A percentile compares a stretch with the other conserved stretches of the same genome.
These are phyloP conservation scores for Ulmus americana DNA, from an alignment of 331 rosid genomes.

Conservation along the genomic window DNA sequence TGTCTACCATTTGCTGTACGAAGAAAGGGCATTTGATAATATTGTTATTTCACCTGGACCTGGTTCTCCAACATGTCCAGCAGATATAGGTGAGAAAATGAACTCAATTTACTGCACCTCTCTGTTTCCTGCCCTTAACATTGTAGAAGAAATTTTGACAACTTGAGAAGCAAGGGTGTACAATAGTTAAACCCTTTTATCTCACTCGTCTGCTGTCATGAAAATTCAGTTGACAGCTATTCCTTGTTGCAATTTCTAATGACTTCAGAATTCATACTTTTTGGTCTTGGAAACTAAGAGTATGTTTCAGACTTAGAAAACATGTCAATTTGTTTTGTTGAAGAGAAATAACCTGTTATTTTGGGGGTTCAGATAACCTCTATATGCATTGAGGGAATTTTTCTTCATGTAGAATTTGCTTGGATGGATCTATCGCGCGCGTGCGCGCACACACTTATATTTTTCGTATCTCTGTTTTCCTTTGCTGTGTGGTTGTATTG, in stretches of 20 bases:
- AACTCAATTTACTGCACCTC: not conserved
- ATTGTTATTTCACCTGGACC: conserved; percentile 99
- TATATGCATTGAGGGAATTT: not conserved
- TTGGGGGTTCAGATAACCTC: too few relatives aligned
- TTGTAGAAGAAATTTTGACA: not conserved
- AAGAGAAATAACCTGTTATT: not conserved
- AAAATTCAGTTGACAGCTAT: too few relatives aligned
- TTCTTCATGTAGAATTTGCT: not conserved
- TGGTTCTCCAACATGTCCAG: conserved; percentile 78
- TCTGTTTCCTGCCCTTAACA: not conserved
- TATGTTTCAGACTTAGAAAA: not conserved
- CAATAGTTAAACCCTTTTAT: too few relatives aligned
- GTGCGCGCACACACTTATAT: not conserved
- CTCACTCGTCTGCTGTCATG: too few relatives aligned
- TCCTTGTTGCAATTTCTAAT: too few relatives aligned
- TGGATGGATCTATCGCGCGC: not conserved
- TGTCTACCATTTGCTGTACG: conserved; percentile 56
- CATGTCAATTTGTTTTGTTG: not conserved
- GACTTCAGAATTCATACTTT: too few relatives aligned
- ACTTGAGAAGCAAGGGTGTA: too few relatives aligned
- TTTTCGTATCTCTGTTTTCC: not conserved
- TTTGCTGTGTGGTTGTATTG: not conserved
- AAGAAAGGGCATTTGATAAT: conserved; percentile 85
- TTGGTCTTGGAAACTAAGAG: too few relatives aligned
- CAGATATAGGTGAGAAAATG: conserved; percentile 68